Percentiles rank a stretch among this genome's conserved stretches.
Evolutionary conservation across 306 rosid genomes (phyloP).

Genomic region (Luffa acutangula): DNA sequence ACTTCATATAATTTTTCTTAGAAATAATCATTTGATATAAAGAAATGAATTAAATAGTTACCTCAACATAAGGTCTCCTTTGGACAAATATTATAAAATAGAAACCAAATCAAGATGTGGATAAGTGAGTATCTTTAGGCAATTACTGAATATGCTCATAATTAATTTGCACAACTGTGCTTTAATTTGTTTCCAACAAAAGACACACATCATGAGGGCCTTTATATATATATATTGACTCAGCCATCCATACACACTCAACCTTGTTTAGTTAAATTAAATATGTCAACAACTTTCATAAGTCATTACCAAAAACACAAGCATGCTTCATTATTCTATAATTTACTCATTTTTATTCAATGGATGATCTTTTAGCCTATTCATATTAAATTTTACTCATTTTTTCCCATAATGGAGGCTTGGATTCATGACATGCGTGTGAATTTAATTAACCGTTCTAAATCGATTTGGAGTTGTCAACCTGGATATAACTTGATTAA

Average conservation of each 20-base stretch:
- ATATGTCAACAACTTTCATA: background rate
- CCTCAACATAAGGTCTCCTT: background rate
- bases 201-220: background rate
- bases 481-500: too few relatives aligned
- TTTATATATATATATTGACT: background rate
- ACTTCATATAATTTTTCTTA: background rate
- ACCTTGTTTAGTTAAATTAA: constrained; percentile 3
- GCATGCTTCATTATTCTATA: constrained; percentile 1
- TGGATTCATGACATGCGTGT: background rate
- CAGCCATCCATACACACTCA: constrained; percentile 5
- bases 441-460: background rate
- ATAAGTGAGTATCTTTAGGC: constrained; percentile 5
- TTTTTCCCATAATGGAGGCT: background rate
- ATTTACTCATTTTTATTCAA: background rate
- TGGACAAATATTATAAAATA: background rate
- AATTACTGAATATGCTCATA: background rate
- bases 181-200: constrained; percentile 5
- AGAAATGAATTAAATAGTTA: background rate
- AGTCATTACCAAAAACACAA: constrained; percentile 2
- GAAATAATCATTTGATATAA: background rate
- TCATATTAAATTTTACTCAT: background rate
- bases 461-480: background rate
- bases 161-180: background rate
- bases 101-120: constrained; percentile 4
- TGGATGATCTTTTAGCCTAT: background rate